Percentiles rank a stretch among this genome's conserved stretches.
Conservation (phyloP, 179 eudicot species). For the Patellifolia procumbens region DNA sequence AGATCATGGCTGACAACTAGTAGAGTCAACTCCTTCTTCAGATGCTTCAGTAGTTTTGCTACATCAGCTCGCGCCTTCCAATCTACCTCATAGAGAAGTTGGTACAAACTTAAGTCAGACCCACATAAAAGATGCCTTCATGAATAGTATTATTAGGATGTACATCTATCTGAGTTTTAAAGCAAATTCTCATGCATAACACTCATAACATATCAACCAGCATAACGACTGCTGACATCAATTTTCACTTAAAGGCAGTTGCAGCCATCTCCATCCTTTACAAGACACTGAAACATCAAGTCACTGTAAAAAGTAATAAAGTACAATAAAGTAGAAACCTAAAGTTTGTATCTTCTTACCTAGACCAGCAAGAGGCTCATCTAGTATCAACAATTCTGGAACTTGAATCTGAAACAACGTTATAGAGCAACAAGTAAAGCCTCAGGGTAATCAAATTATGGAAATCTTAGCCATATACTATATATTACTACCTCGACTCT, state of each 20-base stretch:
- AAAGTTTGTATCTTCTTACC: conserved; percentile 49
- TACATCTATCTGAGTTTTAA: neutral
- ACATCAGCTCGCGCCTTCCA: conserved; percentile 99
- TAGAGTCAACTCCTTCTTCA: conserved; percentile 78
- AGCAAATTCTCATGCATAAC: neutral
- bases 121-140: conserved; percentile 3
- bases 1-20: conserved; percentile 98
- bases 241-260: conserved; percentile 5
- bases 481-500: neutral
- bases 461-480: neutral
- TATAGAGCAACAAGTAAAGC: neutral
- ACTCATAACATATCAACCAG: conserved; percentile 1
- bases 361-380: conserved; percentile 99
- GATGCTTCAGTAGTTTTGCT: conserved; percentile 69
- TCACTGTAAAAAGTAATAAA: neutral
- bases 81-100: conserved; percentile 45
- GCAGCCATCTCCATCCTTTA: conserved; percentile 7
- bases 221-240: neutral
- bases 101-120: conserved; percentile 16
- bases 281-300: neutral
- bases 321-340: neutral
- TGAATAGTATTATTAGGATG: conserved; percentile 5
- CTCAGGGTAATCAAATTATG: neutral
- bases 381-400: conserved; percentile 83
- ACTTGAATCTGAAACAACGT: conserved; percentile 64